Evolutionary conservation across 2,329 filamentous ascomycete genomes (phyloP), one percentile per base, ranked within the genome.

Genomic region (Beauveria medogensis): DNA sequence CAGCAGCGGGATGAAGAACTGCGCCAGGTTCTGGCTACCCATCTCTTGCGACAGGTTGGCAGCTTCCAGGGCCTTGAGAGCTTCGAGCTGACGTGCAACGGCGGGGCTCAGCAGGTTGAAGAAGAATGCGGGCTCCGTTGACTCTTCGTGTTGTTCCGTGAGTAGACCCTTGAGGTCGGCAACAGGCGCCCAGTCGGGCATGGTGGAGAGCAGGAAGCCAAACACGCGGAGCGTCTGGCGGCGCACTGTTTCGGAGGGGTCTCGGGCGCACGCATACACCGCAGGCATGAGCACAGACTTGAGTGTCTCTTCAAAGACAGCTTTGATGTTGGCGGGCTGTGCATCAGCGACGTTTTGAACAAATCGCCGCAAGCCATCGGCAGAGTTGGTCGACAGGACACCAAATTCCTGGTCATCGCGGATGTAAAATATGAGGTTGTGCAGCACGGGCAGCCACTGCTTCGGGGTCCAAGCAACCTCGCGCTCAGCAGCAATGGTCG

Each of bases 81-180:
- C 92, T 66, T 92, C 88, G 59, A 95, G 80, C 68, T 96, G 90
- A 65, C 91, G 87, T 63, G 94, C 87, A 41, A 92, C 87, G 56
- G 96, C 92, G 53, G 96, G 93, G 69, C 94, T 92, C 41, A 97
- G 78, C 50, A 97, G 86, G 67, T 97, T 96, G 73, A 84, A 89
- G 78, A 97, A 99, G 77, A 99, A 97, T 1, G 90, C 89, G 12
- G 80, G 77, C 61, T 84, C 81, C 1, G 77, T 72, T 26, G 77
- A 74, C 52, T 92, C 89, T 63, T 95, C 91, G 57, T 89, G 76
- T 16, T 74, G 72, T 8, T 76, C 74, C 5, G 74, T 78, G 44
- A 94, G 80, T 12, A 99, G 80, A 5, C 81, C 79, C 62, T 83
- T 77, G 75, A 99, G 82, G 70, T 96, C 92, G 34, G 82, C 81